Percentiles rank a stretch among this genome's conserved stretches.
Conservation (phyloP, 179 eudicot species). For the Gypsophila paniculata region DNA sequence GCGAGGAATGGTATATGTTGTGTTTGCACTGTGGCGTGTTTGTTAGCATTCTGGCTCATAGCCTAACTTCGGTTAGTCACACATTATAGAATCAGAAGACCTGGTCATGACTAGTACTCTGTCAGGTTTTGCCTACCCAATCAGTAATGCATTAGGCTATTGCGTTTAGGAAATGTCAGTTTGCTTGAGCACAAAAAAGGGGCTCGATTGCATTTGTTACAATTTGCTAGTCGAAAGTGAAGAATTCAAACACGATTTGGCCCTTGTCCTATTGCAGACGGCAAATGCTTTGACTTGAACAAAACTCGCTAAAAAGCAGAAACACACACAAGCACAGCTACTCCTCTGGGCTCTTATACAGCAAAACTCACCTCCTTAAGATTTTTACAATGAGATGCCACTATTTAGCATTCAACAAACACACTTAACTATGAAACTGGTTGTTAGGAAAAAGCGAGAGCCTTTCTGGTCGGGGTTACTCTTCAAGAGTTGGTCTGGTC, state of each 20-base stretch:
- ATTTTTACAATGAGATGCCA: slow-evolving; percentile 29
- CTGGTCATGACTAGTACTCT: not conserved
- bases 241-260: slow-evolving; percentile 4
- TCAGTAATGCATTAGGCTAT: not conserved
- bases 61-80: not conserved
- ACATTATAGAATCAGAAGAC: not conserved
- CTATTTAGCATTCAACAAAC: slow-evolving; percentile 19
- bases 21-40: not conserved
- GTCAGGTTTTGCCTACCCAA: not conserved
- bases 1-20: not conserved
- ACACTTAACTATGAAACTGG: slow-evolving; percentile 17
- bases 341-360: slow-evolving; percentile 24
- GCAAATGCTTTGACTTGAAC: not conserved
- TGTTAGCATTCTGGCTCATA: not conserved
- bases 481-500: slow-evolving; percentile 31
- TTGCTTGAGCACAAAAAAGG: not conserved
- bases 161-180: too few species aligned
- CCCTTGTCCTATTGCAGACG: not conserved
- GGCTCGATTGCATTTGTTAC: not conserved
- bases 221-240: slow-evolving; percentile 1
- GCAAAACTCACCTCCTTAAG: slow-evolving; percentile 25
- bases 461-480: slow-evolving; percentile 27
- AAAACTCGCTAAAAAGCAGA: slow-evolving; percentile 21
- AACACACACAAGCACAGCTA: slow-evolving; percentile 23
- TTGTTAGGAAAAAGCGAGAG: slow-evolving; percentile 7